phyloP scores from a whole-genome alignment of 2,329 filamentous ascomycete genomes.

The Claviceps paspali region DNA sequence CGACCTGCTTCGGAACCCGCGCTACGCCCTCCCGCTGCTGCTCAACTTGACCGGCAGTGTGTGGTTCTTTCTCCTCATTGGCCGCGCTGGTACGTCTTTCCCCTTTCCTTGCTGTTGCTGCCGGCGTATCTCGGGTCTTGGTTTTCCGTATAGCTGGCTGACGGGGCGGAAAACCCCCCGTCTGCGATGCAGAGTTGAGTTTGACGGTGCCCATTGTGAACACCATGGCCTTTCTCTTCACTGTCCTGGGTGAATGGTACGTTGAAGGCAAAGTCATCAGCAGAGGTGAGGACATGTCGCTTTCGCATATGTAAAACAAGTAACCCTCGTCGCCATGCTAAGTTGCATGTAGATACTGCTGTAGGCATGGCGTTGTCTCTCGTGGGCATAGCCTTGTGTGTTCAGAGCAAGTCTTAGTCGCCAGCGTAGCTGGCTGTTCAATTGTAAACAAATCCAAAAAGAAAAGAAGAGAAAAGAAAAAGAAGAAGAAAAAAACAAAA shows the following conservation, averaged over 20 bases:
- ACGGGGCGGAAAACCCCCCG: too few species aligned
- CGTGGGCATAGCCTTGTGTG: constrained; percentile 68
- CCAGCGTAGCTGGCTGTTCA: neutral
- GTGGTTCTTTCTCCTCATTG: constrained; percentile 94
- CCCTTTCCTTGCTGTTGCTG: neutral
- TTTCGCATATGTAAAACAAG: neutral
- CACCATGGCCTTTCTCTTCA: constrained; percentile 89
- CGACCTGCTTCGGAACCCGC: constrained; percentile 66
- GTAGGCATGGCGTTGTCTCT: constrained; percentile 69
- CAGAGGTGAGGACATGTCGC: constrained; percentile 35
- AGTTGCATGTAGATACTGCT: constrained; percentile 50
- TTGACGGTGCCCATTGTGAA: constrained; percentile 92
- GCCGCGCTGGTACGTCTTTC: constrained; percentile 58
- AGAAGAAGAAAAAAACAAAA: neutral
- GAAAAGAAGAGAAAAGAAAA: neutral
- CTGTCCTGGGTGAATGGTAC: constrained; percentile 87
- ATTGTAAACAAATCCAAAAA: neutral
- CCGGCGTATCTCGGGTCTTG: neutral
- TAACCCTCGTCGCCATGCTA: constrained; percentile 1
- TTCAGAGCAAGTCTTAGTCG: constrained; percentile 43
- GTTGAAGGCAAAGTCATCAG: constrained; percentile 84
- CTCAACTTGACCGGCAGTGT: constrained; percentile 85
- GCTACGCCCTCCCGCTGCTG: constrained; percentile 71
- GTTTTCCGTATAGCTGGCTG: too few species aligned
- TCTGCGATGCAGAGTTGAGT: constrained; percentile 82